phyloP scores from a whole-genome alignment of 176 grass and related monocot genomes.

The Elymus sibiricus region DNA sequence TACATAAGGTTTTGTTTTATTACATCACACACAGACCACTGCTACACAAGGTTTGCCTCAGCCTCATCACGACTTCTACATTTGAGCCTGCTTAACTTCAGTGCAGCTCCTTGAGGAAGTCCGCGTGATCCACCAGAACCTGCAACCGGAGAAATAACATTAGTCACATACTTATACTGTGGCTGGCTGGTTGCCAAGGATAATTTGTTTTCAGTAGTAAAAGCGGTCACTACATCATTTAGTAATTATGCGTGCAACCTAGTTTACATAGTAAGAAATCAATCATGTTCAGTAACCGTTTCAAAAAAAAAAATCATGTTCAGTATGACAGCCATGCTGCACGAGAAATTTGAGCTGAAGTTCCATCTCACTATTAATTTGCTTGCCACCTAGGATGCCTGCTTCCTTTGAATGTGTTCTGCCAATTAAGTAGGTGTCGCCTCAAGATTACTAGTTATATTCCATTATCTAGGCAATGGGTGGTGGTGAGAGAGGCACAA shows the following conservation, averaged over 20 bases:
- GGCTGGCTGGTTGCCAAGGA: not conserved
- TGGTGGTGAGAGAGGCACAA: not conserved
- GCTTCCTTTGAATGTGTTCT: no score
- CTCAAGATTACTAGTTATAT: not conserved
- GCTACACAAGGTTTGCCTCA: not conserved
- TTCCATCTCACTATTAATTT: not conserved
- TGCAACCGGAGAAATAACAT: constrained; percentile 22
- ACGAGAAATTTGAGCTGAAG: not conserved
- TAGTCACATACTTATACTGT: not conserved
- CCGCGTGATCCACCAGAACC: constrained; percentile 73
- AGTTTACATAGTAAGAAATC: not conserved
- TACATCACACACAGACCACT: not conserved
- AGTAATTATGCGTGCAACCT: no score
- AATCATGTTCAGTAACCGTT: not conserved
- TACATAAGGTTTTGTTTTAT: constrained; percentile 31
- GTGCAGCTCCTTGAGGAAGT: constrained; percentile 86
- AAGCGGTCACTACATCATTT: not conserved
- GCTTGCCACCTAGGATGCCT: not conserved
- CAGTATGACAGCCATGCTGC: not conserved
- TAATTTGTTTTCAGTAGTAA: not conserved
- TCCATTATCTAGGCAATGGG: not conserved
- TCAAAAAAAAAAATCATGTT: no score
- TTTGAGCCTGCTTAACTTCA: constrained; percentile 13
- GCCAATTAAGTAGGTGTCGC: not conserved
- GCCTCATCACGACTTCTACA: not conserved